Conservation (phyloP, 78 protist genomes). For the Creolimax fragrantissima region DNA sequence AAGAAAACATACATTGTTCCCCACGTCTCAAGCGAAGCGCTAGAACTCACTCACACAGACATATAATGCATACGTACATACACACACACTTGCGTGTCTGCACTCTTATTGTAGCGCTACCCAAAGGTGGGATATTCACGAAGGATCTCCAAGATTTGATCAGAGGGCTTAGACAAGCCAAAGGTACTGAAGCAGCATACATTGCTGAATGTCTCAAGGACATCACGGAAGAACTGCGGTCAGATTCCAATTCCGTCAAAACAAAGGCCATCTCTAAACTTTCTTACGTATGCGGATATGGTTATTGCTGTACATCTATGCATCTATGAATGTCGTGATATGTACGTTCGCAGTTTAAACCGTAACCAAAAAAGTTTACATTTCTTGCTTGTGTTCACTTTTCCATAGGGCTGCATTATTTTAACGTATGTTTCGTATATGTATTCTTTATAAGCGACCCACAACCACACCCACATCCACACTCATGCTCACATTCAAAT, state of each 20-base stretch:
- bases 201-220: conserved; percentile 61
- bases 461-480: neutral
- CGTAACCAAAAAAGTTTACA: no score
- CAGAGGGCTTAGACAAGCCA: conserved; percentile 67
- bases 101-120: neutral
- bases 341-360: no score
- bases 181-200: conserved; percentile 54
- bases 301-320: no score
- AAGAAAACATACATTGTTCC: no score
- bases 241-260: conserved; percentile 44
- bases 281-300: conserved; percentile 60
- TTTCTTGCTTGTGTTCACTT: no score
- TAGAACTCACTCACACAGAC: no score
- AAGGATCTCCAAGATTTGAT: conserved; percentile 77
- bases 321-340: no score
- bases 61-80: neutral
- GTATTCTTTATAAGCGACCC: no score
- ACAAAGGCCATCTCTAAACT: conserved; percentile 79
- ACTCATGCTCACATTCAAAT: no score
- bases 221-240: conserved; percentile 70
- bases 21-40: no score
- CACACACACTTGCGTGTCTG: neutral
- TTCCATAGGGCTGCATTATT: no score
- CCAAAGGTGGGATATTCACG: conserved; percentile 55
- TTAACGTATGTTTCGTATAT: no score